phyloP scores from a whole-genome alignment of 2,329 filamentous ascomycete species.

The Sclerotiophoma versabilis region DNA sequence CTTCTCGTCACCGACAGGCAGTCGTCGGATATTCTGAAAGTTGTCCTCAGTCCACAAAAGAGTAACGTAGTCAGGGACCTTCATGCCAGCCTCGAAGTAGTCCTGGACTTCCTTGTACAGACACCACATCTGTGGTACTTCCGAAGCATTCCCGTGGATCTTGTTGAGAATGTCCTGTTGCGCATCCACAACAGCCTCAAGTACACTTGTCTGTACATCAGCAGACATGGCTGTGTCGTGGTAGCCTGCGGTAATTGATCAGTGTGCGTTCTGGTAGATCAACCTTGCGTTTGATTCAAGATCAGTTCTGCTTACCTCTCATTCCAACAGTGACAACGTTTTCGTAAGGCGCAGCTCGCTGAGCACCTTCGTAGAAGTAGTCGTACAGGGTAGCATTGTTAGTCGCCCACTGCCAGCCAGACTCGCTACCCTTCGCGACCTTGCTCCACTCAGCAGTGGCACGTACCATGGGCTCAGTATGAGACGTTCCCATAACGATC shows the following conservation, averaged over 20 bases:
- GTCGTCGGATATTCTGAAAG: constrained; percentile 69
- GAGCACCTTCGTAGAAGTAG: constrained; percentile 72
- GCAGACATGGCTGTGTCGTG: constrained; percentile 70
- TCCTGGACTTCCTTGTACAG: constrained; percentile 77
- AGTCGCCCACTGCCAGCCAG: constrained; percentile 71
- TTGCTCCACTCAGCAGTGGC: constrained; percentile 60
- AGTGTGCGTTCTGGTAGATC: neutral
- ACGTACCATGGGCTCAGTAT: constrained; percentile 75
- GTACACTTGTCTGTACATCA: constrained; percentile 63
- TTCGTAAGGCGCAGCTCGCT: constrained; percentile 70
- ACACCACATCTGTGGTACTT: constrained; percentile 74
- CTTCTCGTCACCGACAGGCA: constrained; percentile 67
- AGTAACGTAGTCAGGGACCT: constrained; percentile 70
- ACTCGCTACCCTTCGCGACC: constrained; percentile 57
- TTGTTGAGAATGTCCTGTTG: constrained; percentile 66
- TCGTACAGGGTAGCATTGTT: constrained; percentile 73
- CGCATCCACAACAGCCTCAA: constrained; percentile 66
- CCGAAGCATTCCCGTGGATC: constrained; percentile 61
- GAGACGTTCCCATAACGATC: constrained; percentile 75
- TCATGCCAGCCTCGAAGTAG: constrained; percentile 70
- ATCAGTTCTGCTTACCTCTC: constrained; percentile 58
- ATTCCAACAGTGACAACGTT: constrained; percentile 72
- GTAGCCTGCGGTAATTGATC: constrained; percentile 37
- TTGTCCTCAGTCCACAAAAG: constrained; percentile 75
- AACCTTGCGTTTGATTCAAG: neutral